Percentiles rank a stretch among this genome's conserved stretches.
These are phyloP conservation scores for Pyrus bretschneideri DNA, from an alignment of 306 rosid genomes.

Conservation along the genomic window DNA sequence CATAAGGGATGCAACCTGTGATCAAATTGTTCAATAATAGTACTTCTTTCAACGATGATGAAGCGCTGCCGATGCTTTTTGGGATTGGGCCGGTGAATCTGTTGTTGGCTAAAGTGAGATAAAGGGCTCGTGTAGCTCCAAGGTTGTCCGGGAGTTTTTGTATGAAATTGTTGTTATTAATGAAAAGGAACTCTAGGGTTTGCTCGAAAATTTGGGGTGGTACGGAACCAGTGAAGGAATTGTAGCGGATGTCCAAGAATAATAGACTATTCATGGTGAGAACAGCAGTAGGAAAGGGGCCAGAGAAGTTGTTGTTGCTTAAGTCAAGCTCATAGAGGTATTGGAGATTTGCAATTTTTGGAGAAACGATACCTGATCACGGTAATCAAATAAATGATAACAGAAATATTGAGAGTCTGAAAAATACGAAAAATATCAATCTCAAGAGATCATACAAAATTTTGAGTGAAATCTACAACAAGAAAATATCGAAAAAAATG, in stretches of 20 bases:
- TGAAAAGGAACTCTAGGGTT: slow-evolving; percentile 26
- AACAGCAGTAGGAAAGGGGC: slow-evolving; percentile 25
- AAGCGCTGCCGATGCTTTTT: slow-evolving; percentile 29
- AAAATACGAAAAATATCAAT: too few relatives aligned
- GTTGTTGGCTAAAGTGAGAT: slow-evolving; percentile 45
- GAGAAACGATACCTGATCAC: slow-evolving; percentile 24
- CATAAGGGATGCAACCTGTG: slow-evolving; percentile 42
- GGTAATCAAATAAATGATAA: too few relatives aligned
- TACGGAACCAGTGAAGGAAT: slow-evolving; percentile 30
- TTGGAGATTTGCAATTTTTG: slow-evolving; percentile 22
- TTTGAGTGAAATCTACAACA: too few relatives aligned
- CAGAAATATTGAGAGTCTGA: too few relatives aligned
- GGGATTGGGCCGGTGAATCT: slow-evolving; percentile 42
- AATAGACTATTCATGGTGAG: slow-evolving; percentile 12
- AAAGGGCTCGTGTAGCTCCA: slow-evolving; percentile 24
- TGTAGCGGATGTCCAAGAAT: slow-evolving; percentile 38
- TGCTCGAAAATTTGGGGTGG: slow-evolving; percentile 24
- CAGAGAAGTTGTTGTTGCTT: slow-evolving; percentile 38
- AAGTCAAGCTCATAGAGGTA: slow-evolving; percentile 41
- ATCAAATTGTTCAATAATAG: slow-evolving; percentile 29
- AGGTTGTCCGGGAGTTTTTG: slow-evolving; percentile 21
- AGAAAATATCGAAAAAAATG: background rate
- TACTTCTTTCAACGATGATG: slow-evolving; percentile 24
- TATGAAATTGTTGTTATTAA: slow-evolving; percentile 36
- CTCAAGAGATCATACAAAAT: too few relatives aligned